phyloP scores from a whole-genome alignment of 2,329 filamentous ascomycete genomes.

The Graphium sp. region DNA sequence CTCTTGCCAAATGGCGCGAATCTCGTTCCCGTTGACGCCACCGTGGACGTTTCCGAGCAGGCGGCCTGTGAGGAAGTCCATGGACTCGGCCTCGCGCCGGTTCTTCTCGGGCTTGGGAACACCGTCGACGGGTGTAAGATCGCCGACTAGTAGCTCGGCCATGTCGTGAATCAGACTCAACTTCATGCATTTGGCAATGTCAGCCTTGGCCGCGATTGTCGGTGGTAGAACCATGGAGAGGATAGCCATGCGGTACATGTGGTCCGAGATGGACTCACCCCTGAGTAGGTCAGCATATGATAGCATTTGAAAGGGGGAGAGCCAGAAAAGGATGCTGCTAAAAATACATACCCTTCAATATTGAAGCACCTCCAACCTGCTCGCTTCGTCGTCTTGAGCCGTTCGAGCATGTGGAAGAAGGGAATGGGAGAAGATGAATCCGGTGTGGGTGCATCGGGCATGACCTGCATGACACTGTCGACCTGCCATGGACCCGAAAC shows the following conservation, averaged over 20 bases:
- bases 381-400: conserved; percentile 88
- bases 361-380: conserved; percentile 90
- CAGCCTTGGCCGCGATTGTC: conserved; percentile 50
- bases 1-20: conserved; percentile 78
- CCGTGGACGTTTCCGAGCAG: conserved; percentile 61
- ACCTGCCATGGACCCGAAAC: conserved; percentile 35
- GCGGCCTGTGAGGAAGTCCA: conserved; percentile 70
- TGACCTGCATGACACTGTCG: conserved; percentile 45
- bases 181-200: conserved; percentile 72
- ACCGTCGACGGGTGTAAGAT: conserved; percentile 87
- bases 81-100: conserved; percentile 70
- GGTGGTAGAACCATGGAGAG: conserved; percentile 85
- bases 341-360: conserved; percentile 35
- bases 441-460: conserved; percentile 36
- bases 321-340: background rate
- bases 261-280: conserved; percentile 87
- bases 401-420: conserved; percentile 89
- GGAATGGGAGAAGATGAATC: conserved; percentile 59
- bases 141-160: conserved; percentile 86
- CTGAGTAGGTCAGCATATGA: conserved; percentile 14
- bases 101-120: conserved; percentile 79
- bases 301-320: background rate
- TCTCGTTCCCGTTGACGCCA: conserved; percentile 50
- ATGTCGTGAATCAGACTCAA: conserved; percentile 98
- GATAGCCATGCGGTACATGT: conserved; percentile 99